These are phyloP conservation scores for Penicillium sp. DNA, from an alignment of 2,329 filamentous ascomycete species.

Conservation along the genomic window DNA sequence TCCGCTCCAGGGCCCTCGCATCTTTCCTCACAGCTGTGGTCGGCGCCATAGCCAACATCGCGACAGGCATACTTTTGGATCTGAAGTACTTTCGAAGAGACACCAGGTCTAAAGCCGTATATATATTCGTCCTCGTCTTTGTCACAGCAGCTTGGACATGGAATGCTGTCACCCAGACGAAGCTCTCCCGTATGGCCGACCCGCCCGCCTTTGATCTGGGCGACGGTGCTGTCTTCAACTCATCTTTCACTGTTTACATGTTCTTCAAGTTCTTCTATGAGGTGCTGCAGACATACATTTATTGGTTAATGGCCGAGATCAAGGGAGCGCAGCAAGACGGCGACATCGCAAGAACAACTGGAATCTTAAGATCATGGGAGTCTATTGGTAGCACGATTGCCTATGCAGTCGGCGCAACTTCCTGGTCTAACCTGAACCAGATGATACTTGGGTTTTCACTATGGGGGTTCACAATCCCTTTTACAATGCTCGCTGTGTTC, in stretches of 20 bases:
- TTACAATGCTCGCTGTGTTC: conserved; percentile 18
- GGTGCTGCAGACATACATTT: conserved; percentile 54
- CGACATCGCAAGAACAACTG: conserved; percentile 32
- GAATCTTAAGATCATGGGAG: conserved; percentile 34
- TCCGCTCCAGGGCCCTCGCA: conserved; percentile 49
- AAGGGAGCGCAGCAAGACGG: conserved; percentile 29
- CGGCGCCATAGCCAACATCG: conserved; percentile 41
- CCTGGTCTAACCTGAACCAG: conserved; percentile 30
- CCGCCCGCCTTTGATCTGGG: conserved; percentile 43
- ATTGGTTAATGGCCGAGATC: conserved; percentile 49
- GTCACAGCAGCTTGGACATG: conserved; percentile 50
- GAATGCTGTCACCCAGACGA: conserved; percentile 51
- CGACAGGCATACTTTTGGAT: conserved; percentile 31
- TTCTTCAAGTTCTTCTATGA: conserved; percentile 55
- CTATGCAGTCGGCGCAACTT: conserved; percentile 32
- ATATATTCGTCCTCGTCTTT: conserved; percentile 41
- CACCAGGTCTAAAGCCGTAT: conserved; percentile 45
- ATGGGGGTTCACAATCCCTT: conserved; percentile 29
- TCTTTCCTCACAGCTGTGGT: conserved; percentile 48
- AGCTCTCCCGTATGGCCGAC: conserved; percentile 48
- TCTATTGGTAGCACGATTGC: conserved; percentile 34
- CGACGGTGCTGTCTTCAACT: conserved; percentile 19
- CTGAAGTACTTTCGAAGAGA: conserved; percentile 44
- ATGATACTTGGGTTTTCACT: conserved; percentile 32
- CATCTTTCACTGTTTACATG: conserved; percentile 50